These are phyloP conservation scores for Fomitopsis palustris DNA, from an alignment of 1,284 basidiomycete genomes.

Conservation along the genomic window DNA sequence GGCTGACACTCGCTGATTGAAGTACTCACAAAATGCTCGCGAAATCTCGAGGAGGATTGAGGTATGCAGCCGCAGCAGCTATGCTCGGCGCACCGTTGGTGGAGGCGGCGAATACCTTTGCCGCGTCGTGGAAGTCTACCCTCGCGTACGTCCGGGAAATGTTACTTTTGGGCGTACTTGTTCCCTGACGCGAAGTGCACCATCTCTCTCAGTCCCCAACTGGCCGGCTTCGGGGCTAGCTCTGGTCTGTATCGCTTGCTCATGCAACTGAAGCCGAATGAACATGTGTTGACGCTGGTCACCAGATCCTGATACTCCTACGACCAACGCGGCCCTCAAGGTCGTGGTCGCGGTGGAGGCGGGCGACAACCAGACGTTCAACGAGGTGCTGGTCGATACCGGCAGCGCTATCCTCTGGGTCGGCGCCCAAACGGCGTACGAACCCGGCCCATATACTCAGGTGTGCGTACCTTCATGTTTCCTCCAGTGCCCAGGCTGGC, in stretches of 20 bases:
- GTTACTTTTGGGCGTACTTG: neutral
- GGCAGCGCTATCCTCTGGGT: constrained; percentile 17
- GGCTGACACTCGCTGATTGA: neutral
- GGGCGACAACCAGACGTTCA: constrained; percentile 11
- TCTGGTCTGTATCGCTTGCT: neutral
- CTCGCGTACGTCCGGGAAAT: neutral
- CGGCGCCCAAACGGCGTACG: constrained; percentile 5
- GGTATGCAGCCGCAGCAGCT: neutral
- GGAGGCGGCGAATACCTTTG: neutral
- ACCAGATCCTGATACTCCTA: constrained; percentile 4
- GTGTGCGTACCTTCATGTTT: constrained; percentile 3
- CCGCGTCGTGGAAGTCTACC: neutral
- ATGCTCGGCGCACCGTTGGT: neutral
- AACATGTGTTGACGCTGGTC: constrained; percentile 8
- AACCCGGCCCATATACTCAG: constrained; percentile 6
- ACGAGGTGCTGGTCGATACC: constrained; percentile 14
- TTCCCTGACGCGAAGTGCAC: neutral
- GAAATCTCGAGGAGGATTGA: neutral
- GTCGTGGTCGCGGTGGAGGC: constrained; percentile 8
- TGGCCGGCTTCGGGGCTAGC: neutral
- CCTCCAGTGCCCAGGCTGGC: neutral
- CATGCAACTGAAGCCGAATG: no score
- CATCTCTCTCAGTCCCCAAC: neutral
- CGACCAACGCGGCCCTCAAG: constrained; percentile 8
- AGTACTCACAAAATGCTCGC: neutral